Evolutionary conservation across 768 basidiomycete genomes (phyloP).

Genomic region (Strobilomyces echinocephalus): DNA sequence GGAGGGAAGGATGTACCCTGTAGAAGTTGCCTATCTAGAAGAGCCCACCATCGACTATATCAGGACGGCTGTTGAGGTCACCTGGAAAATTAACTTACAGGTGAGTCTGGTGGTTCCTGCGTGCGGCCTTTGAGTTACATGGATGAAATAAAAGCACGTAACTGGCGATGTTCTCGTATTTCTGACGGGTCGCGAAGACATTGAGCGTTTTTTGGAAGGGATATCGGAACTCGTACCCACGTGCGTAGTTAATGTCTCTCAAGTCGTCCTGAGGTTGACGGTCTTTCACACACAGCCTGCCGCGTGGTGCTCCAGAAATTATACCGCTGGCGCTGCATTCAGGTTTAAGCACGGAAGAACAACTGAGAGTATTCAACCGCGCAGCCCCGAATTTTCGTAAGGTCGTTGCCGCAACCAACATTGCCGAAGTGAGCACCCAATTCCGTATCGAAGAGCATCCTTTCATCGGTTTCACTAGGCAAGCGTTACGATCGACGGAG

Average conservation of each 20-base stretch:
- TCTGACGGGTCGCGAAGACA: constrained; percentile 93
- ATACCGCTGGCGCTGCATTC: constrained; percentile 80
- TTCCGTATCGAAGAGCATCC: background rate
- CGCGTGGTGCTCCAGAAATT: constrained; percentile 52
- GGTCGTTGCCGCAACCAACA: constrained; percentile 90
- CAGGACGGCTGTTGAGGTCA: constrained; percentile 72
- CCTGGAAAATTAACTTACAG: constrained; percentile 77
- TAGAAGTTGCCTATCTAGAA: constrained; percentile 84
- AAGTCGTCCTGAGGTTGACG: background rate
- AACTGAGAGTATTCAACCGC: constrained; percentile 78
- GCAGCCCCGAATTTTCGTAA: constrained; percentile 76
- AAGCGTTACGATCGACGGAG: constrained; percentile 93
- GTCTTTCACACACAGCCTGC: constrained; percentile 35
- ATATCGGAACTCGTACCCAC: constrained; percentile 73
- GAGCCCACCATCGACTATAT: constrained; percentile 80
- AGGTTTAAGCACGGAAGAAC: constrained; percentile 83
- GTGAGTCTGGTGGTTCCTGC: constrained; percentile 36
- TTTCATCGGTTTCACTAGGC: constrained; percentile 46
- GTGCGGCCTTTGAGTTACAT: background rate
- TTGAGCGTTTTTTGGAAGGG: constrained; percentile 80
- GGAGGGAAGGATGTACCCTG: constrained; percentile 93
- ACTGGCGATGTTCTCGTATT: constrained; percentile 91
- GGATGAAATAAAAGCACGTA: constrained; percentile 49
- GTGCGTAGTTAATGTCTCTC: constrained; percentile 34
- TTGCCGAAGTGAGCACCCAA: constrained; percentile 67